phyloP scores from a whole-genome alignment of 2,329 filamentous ascomycete species.

The Fonsecaea erecta region DNA sequence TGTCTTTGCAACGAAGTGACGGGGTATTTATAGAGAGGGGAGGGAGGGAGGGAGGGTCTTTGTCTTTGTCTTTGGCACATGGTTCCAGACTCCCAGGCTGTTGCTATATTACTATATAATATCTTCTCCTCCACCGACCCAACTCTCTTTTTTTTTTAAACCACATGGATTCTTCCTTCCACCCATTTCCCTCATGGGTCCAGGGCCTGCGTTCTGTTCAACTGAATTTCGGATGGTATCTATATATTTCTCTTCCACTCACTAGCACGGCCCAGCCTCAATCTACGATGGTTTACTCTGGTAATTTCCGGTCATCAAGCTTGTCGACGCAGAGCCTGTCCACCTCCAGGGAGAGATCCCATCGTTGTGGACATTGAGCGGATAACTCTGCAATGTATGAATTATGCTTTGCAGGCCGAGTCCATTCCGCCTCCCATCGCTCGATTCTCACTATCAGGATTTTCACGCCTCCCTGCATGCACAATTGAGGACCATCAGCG shows the following conservation, averaged over 20 bases:
- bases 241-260: background rate
- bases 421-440: no score
- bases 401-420: background rate
- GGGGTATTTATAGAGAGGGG: background rate
- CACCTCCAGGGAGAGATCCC: background rate
- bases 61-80: background rate
- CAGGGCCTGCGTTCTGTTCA: no score
- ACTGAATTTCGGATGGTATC: background rate
- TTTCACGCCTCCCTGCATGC: background rate
- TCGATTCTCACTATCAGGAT: no score
- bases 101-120: slow-evolving; percentile 4
- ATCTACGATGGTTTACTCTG: background rate
- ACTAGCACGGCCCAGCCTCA: background rate
- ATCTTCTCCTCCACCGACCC: background rate
- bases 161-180: background rate
- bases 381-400: background rate
- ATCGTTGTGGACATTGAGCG: background rate
- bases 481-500: background rate
- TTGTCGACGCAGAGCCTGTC: background rate
- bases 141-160: background rate
- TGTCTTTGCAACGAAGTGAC: background rate
- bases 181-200: background rate
- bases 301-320: background rate
- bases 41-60: no score
- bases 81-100: background rate